Conservation (phyloP, 441 rosid species). For the Populus hybrid region DNA sequence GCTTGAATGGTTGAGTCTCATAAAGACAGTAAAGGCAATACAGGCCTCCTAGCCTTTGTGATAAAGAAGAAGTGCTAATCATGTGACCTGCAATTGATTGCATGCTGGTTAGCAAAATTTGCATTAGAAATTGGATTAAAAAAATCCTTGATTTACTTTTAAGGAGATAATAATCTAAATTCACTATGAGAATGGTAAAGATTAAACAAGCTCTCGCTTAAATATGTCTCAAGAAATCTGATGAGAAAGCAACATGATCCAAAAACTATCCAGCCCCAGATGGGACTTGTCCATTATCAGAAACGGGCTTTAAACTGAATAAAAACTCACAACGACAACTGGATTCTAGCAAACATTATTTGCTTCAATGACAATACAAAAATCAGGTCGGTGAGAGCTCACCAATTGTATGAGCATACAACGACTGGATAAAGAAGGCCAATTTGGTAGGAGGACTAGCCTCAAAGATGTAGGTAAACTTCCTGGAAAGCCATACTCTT, state of each 20-base stretch:
- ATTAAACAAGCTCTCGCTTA: too few relatives aligned
- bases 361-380: neutral
- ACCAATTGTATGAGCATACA: conserved; percentile 70
- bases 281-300: neutral
- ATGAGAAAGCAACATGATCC: neutral
- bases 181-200: neutral
- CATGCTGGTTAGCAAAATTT: neutral
- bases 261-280: neutral
- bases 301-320: neutral
- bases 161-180: neutral
- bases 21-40: conserved; percentile 86
- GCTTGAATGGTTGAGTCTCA: conserved; percentile 76
- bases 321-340: neutral
- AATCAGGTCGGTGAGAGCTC: conserved; percentile 7
- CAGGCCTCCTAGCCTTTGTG: conserved; percentile 66
- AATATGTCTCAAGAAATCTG: neutral
- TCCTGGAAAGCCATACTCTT: conserved; percentile 62
- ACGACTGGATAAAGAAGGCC: conserved; percentile 70
- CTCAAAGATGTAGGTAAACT: conserved; percentile 64
- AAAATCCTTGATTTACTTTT: neutral
- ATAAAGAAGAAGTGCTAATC: conserved; percentile 43
- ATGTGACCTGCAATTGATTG: conserved; percentile 53
- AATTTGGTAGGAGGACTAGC: conserved; percentile 52
- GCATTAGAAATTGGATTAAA: neutral
- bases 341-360: neutral